These are phyloP conservation scores for Cercophora sp. DNA, from an alignment of 495 filamentous ascomycete species.

Conservation along the genomic window DNA sequence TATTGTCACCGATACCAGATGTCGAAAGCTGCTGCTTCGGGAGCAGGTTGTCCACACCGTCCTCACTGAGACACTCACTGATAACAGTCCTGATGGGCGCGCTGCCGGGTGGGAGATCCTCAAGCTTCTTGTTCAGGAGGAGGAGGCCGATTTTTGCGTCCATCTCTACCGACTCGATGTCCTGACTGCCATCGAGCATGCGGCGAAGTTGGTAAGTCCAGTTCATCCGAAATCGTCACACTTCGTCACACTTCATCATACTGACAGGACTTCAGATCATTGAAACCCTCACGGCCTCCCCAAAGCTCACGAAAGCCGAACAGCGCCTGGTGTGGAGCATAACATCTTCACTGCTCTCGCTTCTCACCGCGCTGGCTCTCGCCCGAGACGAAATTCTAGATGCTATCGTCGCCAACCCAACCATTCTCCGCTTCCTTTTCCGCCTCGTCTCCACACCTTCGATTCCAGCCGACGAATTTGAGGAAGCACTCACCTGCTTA, in stretches of 20 bases:
- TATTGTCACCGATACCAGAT: constrained; percentile 55
- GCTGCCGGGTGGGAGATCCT: constrained; percentile 60
- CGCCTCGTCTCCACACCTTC: constrained; percentile 34
- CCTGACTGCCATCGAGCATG: constrained; percentile 51
- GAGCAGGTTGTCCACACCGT: constrained; percentile 58
- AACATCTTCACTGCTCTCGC: constrained; percentile 39
- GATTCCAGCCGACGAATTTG: constrained; percentile 33
- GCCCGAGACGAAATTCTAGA: constrained; percentile 52
- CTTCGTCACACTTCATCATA: not conserved
- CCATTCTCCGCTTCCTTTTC: constrained; percentile 49
- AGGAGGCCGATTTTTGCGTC: constrained; percentile 59
- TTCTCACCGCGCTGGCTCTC: constrained; percentile 44
- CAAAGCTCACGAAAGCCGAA: constrained; percentile 44
- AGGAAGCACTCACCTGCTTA: constrained; percentile 49
- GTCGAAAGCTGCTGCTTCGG: constrained; percentile 54
- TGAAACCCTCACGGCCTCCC: constrained; percentile 35
- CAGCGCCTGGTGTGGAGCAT: constrained; percentile 49
- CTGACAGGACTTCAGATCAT: constrained; percentile 33
- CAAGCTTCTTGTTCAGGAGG: constrained; percentile 52
- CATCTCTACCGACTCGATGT: constrained; percentile 56
- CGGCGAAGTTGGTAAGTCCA: constrained; percentile 45
- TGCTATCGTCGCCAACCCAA: constrained; percentile 42
- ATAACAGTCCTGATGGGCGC: constrained; percentile 52
- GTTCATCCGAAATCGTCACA: not conserved
- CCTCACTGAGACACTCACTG: constrained; percentile 57